phyloP scores from a whole-genome alignment of 768 basidiomycete genomes.

The Naganishia randhawae region DNA sequence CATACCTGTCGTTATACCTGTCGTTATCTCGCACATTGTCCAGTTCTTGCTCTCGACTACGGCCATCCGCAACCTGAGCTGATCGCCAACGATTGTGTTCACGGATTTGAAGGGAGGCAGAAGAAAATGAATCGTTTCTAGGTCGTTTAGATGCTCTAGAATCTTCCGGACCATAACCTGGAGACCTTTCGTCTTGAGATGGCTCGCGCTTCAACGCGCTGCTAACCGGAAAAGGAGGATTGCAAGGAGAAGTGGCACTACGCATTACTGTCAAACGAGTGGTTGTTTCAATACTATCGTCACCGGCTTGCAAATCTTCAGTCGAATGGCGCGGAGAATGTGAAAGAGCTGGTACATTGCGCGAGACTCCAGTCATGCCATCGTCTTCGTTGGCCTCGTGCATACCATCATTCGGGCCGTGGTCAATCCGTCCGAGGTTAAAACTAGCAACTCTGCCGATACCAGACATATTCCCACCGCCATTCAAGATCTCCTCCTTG shows the following conservation, averaged over 20 bases:
- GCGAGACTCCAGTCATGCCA: not conserved
- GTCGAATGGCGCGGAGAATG: no score
- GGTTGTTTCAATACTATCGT: no score
- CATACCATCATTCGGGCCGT: not conserved
- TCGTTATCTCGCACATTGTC: not conserved
- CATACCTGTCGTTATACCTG: no score
- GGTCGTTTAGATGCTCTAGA: not conserved
- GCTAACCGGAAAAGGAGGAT: no score
- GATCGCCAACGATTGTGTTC: no score
- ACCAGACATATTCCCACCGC: not conserved
- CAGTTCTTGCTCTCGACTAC: no score
- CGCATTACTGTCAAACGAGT: no score
- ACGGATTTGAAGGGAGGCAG: no score
- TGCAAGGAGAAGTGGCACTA: no score
- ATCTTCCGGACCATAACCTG: not conserved
- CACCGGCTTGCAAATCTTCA: no score
- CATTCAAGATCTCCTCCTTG: slow-evolving; percentile 27
- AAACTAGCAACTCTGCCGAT: not conserved
- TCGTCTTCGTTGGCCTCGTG: not conserved
- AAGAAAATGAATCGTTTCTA: not conserved
- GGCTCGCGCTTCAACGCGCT: not conserved
- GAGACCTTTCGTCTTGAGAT: not conserved
- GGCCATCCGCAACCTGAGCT: no score
- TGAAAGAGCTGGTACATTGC: no score
- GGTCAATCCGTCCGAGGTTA: not conserved